Evolutionary conservation across 2,329 filamentous ascomycete species (phyloP).

Genomic region (Ceratocystis smalleyi): DNA sequence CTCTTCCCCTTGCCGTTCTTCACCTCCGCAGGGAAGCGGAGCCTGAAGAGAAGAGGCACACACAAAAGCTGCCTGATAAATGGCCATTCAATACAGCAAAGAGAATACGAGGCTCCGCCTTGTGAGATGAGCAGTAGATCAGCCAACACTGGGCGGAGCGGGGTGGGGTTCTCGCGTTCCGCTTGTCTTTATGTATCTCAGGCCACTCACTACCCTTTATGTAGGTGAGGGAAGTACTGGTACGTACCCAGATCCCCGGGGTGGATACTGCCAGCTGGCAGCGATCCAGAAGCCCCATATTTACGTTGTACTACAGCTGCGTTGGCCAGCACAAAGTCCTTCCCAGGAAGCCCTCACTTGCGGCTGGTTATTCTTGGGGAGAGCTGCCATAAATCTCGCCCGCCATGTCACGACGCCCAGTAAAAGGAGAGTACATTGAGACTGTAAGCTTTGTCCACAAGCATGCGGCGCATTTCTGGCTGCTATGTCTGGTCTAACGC

Average conservation of each 20-base stretch:
- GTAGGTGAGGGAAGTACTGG: neutral
- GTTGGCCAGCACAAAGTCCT: neutral
- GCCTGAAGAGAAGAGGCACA: too few species aligned
- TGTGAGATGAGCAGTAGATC: too few species aligned
- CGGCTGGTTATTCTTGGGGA: neutral
- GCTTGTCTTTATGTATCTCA: neutral
- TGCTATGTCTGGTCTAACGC: constrained; percentile 7
- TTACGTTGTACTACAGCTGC: neutral
- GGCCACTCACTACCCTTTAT: neutral
- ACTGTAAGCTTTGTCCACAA: constrained; percentile 44
- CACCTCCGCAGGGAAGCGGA: neutral
- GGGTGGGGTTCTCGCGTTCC: neutral
- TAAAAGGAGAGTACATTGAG: constrained; percentile 90
- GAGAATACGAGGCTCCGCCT: neutral
- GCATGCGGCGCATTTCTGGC: neutral
- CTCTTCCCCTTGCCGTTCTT: neutral
- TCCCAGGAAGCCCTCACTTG: too few species aligned
- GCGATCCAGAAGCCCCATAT: neutral
- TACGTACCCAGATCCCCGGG: neutral
- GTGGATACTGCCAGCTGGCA: neutral
- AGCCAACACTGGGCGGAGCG: neutral
- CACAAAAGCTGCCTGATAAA: neutral
- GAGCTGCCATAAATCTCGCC: neutral
- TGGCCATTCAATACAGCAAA: neutral
- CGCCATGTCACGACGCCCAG: constrained; percentile 58